These are phyloP conservation scores for Phellopilus nigrolimitatus DNA, from an alignment of 1,284 basidiomycete genomes.

Conservation along the genomic window DNA sequence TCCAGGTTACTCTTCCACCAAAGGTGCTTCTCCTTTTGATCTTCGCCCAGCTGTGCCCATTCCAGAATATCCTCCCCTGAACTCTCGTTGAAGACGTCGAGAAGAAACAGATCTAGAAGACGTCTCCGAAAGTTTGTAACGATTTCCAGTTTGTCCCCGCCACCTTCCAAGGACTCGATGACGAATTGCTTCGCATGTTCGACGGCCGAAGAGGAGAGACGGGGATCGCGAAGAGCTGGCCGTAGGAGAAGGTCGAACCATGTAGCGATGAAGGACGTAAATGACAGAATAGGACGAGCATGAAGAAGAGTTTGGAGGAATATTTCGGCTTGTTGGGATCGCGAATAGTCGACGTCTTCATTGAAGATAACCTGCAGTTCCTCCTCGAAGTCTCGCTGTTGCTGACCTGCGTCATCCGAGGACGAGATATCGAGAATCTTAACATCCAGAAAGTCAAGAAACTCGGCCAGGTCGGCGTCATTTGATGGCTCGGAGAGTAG, in stretches of 20 bases:
- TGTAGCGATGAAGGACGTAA: constrained; percentile 59
- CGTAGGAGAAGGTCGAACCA: constrained; percentile 79
- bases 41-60: constrained; percentile 58
- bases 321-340: constrained; percentile 53
- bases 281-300: constrained; percentile 53
- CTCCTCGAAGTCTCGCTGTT: constrained; percentile 54
- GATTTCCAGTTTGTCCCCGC: constrained; percentile 45
- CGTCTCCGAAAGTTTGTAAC: constrained; percentile 59
- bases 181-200: constrained; percentile 70
- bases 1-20: constrained; percentile 75
- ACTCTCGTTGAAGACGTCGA: constrained; percentile 69
- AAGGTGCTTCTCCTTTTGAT: constrained; percentile 51
- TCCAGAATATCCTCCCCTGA: constrained; percentile 69
- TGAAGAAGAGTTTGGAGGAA: constrained; percentile 63
- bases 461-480: constrained; percentile 24
- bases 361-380: constrained; percentile 60
- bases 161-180: constrained; percentile 51
- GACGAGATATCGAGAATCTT: constrained; percentile 46
- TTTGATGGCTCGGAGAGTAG: neutral
- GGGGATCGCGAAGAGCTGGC: constrained; percentile 68
- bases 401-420: constrained; percentile 39
- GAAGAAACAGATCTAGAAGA: constrained; percentile 66
- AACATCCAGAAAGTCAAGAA: constrained; percentile 46
- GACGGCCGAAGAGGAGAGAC: constrained; percentile 50
- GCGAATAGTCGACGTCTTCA: constrained; percentile 58